Evolutionary conservation across 352 stramenopile species (phyloP), one percentile per base, ranked within the genome.

Genomic region (Peronospora belbahrii): DNA sequence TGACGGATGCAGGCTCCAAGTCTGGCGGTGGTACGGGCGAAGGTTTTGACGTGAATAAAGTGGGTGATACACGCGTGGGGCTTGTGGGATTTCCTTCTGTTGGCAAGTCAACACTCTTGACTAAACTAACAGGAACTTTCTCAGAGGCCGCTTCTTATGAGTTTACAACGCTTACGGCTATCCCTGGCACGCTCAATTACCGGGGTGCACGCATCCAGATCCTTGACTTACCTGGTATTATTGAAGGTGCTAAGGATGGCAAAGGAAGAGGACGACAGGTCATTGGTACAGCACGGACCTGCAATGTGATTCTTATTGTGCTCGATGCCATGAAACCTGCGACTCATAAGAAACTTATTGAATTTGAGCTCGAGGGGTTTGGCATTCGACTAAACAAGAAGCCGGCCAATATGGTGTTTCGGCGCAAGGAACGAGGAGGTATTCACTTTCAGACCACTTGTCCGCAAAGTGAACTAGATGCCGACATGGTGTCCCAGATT

Each of bases 141-240:
- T 97, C 77, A 14, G 94, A 98, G 65, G 86, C 95, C 0, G 95
- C 94, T 38, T 92, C 85, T 19, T 99, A 98, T 67, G 95, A 99
- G 76, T 99, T 99, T 72, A 99, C 97, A 43, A 99, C 97, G 36
- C 79, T 99, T 23, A 99, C 96, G 19, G 96, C 93, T 48, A 98
- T 99, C 60, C 96, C 93, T 0, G 97, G 97, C 20, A 98, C 93
- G 39, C 87, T 99, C 59, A 87, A 98, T 65, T 99, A 98, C 77
- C 92, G 78, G 23, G 79, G 78, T 37, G 79, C 79, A 6, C 76
- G 78, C 35, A 91, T 91, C 57, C 82, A 94, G 64, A 87, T 96
- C 37, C 60, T 96, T 27, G 86, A 96, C 53, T 54, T 96, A 55
- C 91, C 92, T 3, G 94, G 94, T 54, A 99, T 99, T 48, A 99